phyloP scores from a whole-genome alignment of 2,329 filamentous ascomycete genomes.

The Fusarium sp. region DNA sequence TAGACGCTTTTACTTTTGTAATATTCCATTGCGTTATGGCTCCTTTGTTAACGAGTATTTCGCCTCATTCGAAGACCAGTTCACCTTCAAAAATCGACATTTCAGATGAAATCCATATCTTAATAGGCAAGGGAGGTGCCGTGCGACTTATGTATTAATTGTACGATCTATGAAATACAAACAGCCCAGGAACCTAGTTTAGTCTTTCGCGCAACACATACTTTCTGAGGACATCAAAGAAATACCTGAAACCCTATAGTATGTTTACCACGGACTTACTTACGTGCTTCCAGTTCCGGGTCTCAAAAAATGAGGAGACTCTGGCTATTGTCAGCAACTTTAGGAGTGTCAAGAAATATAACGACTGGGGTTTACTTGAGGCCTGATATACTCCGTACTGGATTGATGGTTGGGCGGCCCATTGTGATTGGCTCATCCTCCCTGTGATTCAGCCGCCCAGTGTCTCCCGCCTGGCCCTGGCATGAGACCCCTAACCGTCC shows the following conservation, averaged over 20 bases:
- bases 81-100: too few species aligned
- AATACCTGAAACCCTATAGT: not conserved
- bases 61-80: not conserved
- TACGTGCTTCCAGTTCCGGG: not conserved
- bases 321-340: not conserved
- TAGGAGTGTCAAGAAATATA: not conserved
- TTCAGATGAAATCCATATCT: not conserved
- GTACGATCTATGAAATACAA: not conserved
- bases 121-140: not conserved
- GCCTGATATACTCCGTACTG: not conserved
- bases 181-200: too few species aligned
- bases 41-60: not conserved
- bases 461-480: conserved; percentile 31
- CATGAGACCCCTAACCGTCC: conserved; percentile 23
- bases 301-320: not conserved
- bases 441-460: not conserved
- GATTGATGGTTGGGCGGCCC: not conserved
- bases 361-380: not conserved
- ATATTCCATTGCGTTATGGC: not conserved
- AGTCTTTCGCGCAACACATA: not conserved
- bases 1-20: not conserved
- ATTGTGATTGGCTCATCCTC: conserved; percentile 2
- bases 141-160: not conserved
- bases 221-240: not conserved
- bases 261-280: not conserved